Evolutionary conservation across 192 early-diverging fungal species (phyloP).

Genomic region (Podila epigama): DNA sequence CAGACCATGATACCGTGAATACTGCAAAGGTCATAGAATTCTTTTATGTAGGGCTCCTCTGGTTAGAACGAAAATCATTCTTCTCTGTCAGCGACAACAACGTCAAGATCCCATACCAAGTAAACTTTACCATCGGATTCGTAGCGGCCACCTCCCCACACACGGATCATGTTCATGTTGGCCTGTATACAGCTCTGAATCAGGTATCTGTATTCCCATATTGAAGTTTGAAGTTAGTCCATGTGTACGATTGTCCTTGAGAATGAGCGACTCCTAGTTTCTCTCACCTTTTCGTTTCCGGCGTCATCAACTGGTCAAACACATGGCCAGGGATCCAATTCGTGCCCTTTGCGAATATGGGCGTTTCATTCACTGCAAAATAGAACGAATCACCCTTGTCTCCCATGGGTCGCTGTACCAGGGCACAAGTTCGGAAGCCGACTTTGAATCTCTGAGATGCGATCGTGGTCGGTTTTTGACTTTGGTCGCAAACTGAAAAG

Average conservation of each 20-base stretch:
- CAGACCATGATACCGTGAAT: constrained; percentile 65
- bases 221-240: neutral
- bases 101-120: no score
- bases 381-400: constrained; percentile 50
- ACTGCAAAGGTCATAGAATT: constrained; percentile 60
- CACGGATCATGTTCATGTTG: constrained; percentile 66
- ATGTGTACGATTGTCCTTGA: neutral
- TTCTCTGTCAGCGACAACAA: no score
- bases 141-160: constrained; percentile 68
- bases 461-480: neutral
- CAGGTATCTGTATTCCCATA: constrained; percentile 11
- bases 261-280: neutral
- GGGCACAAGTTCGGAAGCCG: constrained; percentile 44
- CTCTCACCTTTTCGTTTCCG: constrained; percentile 19
- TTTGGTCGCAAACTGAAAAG: neutral
- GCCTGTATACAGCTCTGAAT: constrained; percentile 46
- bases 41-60: constrained; percentile 29
- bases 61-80: no score
- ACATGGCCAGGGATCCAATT: constrained; percentile 71
- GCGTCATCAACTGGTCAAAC: constrained; percentile 44
- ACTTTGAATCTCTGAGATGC: constrained; percentile 4
- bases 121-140: constrained; percentile 35
- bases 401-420: constrained; percentile 43
- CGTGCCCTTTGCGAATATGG: constrained; percentile 55
- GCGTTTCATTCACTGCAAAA: constrained; percentile 56